A percentile compares a stretch with the other conserved stretches of the same genome.
phyloP scores from a whole-genome alignment of 371 early-diverging fungal species.

The Mucor racemosus region DNA sequence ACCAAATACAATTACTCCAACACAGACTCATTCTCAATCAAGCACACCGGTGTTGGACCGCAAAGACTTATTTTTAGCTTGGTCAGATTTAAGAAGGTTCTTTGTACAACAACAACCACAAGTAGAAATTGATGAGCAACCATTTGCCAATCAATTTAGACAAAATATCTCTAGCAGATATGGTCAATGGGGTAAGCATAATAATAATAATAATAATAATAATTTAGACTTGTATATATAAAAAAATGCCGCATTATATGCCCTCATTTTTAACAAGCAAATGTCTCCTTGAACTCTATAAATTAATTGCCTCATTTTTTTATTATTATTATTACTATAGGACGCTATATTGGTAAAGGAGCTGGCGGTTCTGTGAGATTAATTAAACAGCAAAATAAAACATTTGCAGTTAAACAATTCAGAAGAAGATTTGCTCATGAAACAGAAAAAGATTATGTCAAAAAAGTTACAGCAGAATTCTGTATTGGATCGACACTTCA shows the following conservation, averaged over 20 bases:
- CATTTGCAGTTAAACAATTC: slow-evolving; percentile 85
- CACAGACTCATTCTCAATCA: not conserved
- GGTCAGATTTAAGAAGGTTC: slow-evolving; percentile 24
- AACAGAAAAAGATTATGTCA: slow-evolving; percentile 79
- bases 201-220: not conserved
- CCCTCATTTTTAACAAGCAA: not conserved
- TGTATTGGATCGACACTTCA: slow-evolving; percentile 82
- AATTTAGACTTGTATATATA: slow-evolving; percentile 20
- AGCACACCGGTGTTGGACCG: not conserved
- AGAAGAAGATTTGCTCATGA: slow-evolving; percentile 69
- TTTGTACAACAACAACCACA: slow-evolving; percentile 16
- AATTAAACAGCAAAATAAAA: slow-evolving; percentile 54
- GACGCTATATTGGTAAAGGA: slow-evolving; percentile 72
- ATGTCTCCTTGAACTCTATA: slow-evolving; percentile 9
- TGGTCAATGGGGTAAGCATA: slow-evolving; percentile 49
- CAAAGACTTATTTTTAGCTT: slow-evolving; percentile 8
- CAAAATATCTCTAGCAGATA: slow-evolving; percentile 42
- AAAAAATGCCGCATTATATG: slow-evolving; percentile 16
- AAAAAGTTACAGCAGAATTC: slow-evolving; percentile 83
- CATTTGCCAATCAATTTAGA: slow-evolving; percentile 39
- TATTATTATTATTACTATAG: slow-evolving; percentile 26
- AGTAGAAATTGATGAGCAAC: slow-evolving; percentile 8
- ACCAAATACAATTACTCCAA: slow-evolving; percentile 3
- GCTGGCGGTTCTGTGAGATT: slow-evolving; percentile 78
- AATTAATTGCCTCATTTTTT: slow-evolving; percentile 13